These are phyloP conservation scores for Hortiboletus flavorubellus DNA, from an alignment of 768 basidiomycete genomes.

Conservation along the genomic window DNA sequence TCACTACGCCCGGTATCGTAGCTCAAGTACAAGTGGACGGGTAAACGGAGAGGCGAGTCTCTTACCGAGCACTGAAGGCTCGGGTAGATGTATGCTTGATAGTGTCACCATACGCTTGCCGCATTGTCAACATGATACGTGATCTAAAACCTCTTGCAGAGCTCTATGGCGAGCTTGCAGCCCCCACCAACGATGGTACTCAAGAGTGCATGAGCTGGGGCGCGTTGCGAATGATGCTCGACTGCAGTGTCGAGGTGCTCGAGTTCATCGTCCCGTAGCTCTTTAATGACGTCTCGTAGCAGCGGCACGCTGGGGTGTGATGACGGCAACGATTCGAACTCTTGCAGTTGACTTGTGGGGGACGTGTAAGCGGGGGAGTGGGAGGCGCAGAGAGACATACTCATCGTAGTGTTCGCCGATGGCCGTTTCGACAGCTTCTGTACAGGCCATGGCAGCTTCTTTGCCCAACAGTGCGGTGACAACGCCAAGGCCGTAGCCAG, in stretches of 20 bases:
- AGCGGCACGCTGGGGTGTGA: conserved; percentile 78
- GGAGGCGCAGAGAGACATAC: conserved; percentile 46
- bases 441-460: conserved; percentile 97
- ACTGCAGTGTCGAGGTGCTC: conserved; percentile 93
- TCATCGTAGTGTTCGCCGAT: conserved; percentile 99
- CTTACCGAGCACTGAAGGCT: conserved; percentile 30
- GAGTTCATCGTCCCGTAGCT: conserved; percentile 92
- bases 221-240: conserved; percentile 80
- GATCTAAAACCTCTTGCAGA: conserved; percentile 75
- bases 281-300: conserved; percentile 66
- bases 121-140: background rate
- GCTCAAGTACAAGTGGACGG: conserved; percentile 55
- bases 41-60: conserved; percentile 45
- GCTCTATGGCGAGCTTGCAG: conserved; percentile 85
- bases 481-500: conserved; percentile 84
- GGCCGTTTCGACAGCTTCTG: conserved; percentile 95
- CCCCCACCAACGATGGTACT: conserved; percentile 82
- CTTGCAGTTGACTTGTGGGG: conserved; percentile 69
- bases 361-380: conserved; percentile 4
- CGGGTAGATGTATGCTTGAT: background rate
- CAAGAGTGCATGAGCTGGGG: conserved; percentile 87
- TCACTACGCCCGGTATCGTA: conserved; percentile 22
- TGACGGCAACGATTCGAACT: conserved; percentile 57
- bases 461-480: conserved; percentile 84
- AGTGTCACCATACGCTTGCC: background rate